phyloP scores from a whole-genome alignment of 2,329 filamentous ascomycete genomes.

The Xenosphaeropsis pyriputrescens region DNA sequence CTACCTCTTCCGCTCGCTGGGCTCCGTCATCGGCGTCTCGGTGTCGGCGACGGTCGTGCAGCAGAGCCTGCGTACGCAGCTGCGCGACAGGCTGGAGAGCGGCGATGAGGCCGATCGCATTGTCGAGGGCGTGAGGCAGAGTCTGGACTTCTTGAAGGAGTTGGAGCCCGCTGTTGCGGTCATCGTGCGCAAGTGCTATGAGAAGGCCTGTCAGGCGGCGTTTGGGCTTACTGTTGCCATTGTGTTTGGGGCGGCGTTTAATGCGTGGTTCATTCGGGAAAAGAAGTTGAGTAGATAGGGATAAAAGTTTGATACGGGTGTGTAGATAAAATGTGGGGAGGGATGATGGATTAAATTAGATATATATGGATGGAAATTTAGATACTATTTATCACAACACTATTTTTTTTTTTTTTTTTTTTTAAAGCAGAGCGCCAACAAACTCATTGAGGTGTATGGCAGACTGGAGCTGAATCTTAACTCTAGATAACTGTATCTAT shows the following conservation, averaged over 20 bases:
- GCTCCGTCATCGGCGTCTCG: conserved; percentile 53
- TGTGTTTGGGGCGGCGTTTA: conserved; percentile 21
- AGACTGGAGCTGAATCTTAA: no score
- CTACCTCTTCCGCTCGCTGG: conserved; percentile 67
- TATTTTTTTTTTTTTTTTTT: no score
- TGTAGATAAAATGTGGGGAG: no score
- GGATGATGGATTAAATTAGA: no score
- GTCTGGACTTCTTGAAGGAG: conserved; percentile 50
- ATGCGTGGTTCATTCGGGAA: conserved; percentile 38
- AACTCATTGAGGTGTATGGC: no score
- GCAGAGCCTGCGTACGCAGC: conserved; percentile 42
- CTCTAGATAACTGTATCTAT: no score
- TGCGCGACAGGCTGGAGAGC: conserved; percentile 36
- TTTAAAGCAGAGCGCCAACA: no score
- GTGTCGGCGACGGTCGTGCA: conserved; percentile 56
- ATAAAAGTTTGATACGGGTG: no score
- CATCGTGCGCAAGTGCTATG: conserved; percentile 54
- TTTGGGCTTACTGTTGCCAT: conserved; percentile 25
- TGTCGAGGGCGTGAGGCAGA: conserved; percentile 54
- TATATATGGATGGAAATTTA: no score
- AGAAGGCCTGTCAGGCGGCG: conserved; percentile 25
- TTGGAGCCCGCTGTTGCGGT: conserved; percentile 43
- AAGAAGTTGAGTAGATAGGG: conserved; percentile 26
- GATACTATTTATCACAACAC: no score
- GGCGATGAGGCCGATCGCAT: conserved; percentile 48